A percentile compares a stretch with the other conserved stretches of the same genome.
Evolutionary conservation across 371 early-diverging fungal species (phyloP).

Genomic region (Catenaria anguillulae): DNA sequence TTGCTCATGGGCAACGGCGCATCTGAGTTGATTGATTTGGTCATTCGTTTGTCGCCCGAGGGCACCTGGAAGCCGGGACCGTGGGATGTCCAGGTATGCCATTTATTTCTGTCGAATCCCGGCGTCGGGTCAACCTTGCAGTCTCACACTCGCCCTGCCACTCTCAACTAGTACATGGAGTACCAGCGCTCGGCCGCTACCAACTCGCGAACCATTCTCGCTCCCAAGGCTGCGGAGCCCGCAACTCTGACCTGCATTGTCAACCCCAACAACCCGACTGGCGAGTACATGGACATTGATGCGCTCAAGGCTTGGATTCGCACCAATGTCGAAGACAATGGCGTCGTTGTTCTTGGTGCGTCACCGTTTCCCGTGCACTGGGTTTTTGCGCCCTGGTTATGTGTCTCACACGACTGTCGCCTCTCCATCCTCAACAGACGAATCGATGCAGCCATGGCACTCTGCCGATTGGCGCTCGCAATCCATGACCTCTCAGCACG

Average conservation of each 20-base stretch:
- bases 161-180: conserved; percentile 50
- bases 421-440: too few species aligned
- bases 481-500: conserved; percentile 50
- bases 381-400: neutral
- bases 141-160: neutral
- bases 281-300: conserved; percentile 55
- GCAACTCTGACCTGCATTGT: conserved; percentile 58
- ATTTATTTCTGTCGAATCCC: conserved; percentile 22
- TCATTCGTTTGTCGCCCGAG: conserved; percentile 50
- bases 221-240: conserved; percentile 14
- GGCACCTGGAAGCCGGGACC: conserved; percentile 68
- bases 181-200: conserved; percentile 67
- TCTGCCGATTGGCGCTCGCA: conserved; percentile 54
- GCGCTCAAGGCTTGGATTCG: conserved; percentile 41
- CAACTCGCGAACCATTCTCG: conserved; percentile 43
- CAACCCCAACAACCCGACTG: conserved; percentile 78
- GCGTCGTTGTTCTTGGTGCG: conserved; percentile 40
- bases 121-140: neutral
- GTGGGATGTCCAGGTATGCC: conserved; percentile 35
- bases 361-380: neutral
- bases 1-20: conserved; percentile 72
- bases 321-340: conserved; percentile 3
- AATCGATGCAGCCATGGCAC: conserved; percentile 81
- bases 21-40: conserved; percentile 69
- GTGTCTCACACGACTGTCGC: neutral